phyloP scores from a whole-genome alignment of 805 yeast genomes.

The Metschnikowia borealis region DNA sequence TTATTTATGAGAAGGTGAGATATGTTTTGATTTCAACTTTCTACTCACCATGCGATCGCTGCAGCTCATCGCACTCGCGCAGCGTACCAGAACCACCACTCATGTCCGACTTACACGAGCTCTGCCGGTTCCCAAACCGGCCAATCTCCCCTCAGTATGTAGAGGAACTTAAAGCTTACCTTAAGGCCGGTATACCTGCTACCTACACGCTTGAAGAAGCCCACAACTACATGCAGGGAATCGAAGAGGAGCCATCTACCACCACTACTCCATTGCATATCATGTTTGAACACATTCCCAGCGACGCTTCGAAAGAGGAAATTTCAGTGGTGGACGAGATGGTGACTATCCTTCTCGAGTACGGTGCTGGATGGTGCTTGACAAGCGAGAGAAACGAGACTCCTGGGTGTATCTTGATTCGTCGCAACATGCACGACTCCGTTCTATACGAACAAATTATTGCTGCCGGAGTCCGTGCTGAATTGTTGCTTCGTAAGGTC shows the following conservation, averaged over 20 bases:
- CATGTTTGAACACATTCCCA: conserved; percentile 52
- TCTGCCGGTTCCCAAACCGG: conserved; percentile 45
- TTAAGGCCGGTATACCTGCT: conserved; percentile 70
- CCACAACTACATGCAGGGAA: conserved; percentile 47
- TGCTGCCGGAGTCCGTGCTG: conserved; percentile 89
- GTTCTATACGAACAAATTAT: conserved; percentile 51
- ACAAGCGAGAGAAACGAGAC: conserved; percentile 69
- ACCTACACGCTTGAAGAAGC: conserved; percentile 81
- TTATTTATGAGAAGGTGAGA: no score
- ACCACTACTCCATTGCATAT: conserved; percentile 82
- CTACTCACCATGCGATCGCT: background rate
- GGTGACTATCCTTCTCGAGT: conserved; percentile 66
- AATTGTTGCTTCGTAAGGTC: conserved; percentile 69
- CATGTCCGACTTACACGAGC: conserved; percentile 73
- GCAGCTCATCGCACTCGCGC: conserved; percentile 3
- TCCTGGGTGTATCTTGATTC: conserved; percentile 75
- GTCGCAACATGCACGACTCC: conserved; percentile 41
- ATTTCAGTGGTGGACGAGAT: conserved; percentile 42
- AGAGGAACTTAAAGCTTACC: conserved; percentile 40
- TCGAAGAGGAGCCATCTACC: conserved; percentile 26
- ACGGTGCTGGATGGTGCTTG: conserved; percentile 92
- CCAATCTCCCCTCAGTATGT: conserved; percentile 51
- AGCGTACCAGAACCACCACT: background rate
- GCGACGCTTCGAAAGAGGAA: conserved; percentile 44
- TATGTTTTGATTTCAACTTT: background rate